Conservation (phyloP, 2,329 filamentous ascomycete species). For the Xylaria sp. region DNA sequence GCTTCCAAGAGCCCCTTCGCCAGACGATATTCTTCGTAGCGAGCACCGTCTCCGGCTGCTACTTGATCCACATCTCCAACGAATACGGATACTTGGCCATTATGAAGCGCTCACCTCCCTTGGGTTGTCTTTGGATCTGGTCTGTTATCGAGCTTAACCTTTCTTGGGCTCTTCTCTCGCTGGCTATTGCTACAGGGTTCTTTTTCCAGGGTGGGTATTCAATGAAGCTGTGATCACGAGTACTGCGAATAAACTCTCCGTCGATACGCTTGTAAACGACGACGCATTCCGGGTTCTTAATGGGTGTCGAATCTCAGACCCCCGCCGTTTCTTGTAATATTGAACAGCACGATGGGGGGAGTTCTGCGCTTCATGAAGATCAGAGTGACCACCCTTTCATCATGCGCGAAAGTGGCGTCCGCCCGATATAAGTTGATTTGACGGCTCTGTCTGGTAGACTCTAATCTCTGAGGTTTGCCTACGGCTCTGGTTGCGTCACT, state of each 20-base stretch:
- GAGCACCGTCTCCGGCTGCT: slow-evolving; percentile 71
- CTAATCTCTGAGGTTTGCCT: slow-evolving; percentile 37
- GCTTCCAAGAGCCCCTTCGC: slow-evolving; percentile 55
- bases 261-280: not conserved
- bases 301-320: not conserved
- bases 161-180: slow-evolving; percentile 63
- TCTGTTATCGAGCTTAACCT: slow-evolving; percentile 85
- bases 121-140: slow-evolving; percentile 94
- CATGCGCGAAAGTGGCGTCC: slow-evolving; percentile 35
- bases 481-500: slow-evolving; percentile 40
- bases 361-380: slow-evolving; percentile 13
- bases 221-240: slow-evolving; percentile 41
- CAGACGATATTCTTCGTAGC: slow-evolving; percentile 68
- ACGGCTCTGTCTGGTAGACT: slow-evolving; percentile 36
- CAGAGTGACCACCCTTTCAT: slow-evolving; percentile 33
- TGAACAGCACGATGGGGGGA: slow-evolving; percentile 8
- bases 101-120: slow-evolving; percentile 88
- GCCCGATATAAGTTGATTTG: slow-evolving; percentile 40
- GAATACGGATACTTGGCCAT: slow-evolving; percentile 80
- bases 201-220: slow-evolving; percentile 57
- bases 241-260: not conserved
- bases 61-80: slow-evolving; percentile 83
- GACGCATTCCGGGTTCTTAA: slow-evolving; percentile 6
- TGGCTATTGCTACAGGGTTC: slow-evolving; percentile 53
- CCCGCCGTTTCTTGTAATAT: slow-evolving; percentile 8